Percentiles rank a stretch among this genome's conserved stretches.
These are phyloP conservation scores for Schrenkiella parvula DNA, from an alignment of 345 rosid species.

Conservation along the genomic window DNA sequence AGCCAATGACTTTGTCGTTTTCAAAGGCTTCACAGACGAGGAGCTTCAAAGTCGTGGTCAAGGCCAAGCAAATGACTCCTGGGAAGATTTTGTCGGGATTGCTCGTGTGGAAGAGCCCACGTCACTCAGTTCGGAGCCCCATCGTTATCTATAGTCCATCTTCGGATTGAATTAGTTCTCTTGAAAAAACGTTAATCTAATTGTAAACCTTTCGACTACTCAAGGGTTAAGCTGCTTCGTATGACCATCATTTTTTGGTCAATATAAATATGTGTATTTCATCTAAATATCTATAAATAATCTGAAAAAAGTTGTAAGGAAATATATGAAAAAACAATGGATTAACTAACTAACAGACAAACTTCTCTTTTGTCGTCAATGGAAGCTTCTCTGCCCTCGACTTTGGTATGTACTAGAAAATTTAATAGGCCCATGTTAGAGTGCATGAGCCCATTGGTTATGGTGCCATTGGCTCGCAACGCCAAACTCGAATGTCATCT, in stretches of 20 bases:
- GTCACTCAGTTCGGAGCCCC: conserved; percentile 65
- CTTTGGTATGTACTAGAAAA: no score
- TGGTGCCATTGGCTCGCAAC: neutral
- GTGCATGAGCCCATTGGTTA: no score
- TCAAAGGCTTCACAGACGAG: conserved; percentile 40
- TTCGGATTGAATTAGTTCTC: neutral
- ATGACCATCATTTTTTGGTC: neutral
- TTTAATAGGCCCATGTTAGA: no score
- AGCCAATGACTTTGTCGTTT: conserved; percentile 56
- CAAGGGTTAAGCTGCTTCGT: neutral
- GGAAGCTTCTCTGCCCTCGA: no score
- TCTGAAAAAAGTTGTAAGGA: no score
- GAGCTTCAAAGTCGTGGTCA: conserved; percentile 75
- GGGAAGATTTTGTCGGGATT: conserved; percentile 54
- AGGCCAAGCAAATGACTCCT: conserved; percentile 39
- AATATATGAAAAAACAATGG: no score
- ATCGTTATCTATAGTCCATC: conserved; percentile 45
- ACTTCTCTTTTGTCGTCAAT: no score
- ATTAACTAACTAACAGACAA: no score
- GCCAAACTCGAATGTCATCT: neutral
- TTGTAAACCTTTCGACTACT: neutral
- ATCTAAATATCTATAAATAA: neutral
- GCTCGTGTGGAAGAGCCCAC: conserved; percentile 62
- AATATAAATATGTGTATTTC: neutral
- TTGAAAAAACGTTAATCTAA: neutral